Base-by-base conservation (phyloP, 305 asterid species). In the Rubia balearica region DNA sequence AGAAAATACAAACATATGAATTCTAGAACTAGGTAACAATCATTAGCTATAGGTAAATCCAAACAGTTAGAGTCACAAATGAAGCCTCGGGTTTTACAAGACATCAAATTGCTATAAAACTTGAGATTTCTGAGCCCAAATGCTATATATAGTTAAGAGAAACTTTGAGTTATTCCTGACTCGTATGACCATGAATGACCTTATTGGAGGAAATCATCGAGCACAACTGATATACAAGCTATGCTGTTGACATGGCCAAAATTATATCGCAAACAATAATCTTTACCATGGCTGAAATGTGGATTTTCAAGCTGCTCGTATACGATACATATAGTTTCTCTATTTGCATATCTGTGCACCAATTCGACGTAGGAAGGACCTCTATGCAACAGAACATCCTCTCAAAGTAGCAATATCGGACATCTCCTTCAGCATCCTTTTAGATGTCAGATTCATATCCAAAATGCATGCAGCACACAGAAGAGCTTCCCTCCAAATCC, bases 371-470 rank as follows among this genome's bases (percentile, higher is more conserved):
- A 51, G 59, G 10, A 51, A 19, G 53, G 53, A n/a, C 55, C 60
- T 48, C 16, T 48, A 62, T 59, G 49, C 42, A 67, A 62, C 73
- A 48, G 48, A 19, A 33, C 36, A 67, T 66, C 73, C 69, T 10
- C 51, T 24, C 53, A 8, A 33, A 63, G 27, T 30, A 61, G 61
- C 3, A 38, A 43, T 57, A 3, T 10, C 19, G 60, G 60, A 61
- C 33, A 61, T 38, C 6, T 41, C 38, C 63, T 43, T 45, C 62
- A 59, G 4, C 13, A 7, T 67, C 65, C 55, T 65, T 65, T 41
- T 16, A 41, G 51, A 64, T 64, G 46, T 45, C 10, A 9, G 72
- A 40, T 55, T 6, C 30, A 67, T 22, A 17, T 38, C 22, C 3
- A 72, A 49, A 71, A 22, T 9, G 2, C 12, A 51, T 5, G 55